Percentiles rank a stretch among this genome's conserved stretches.
phyloP scores from a whole-genome alignment of 129 eudicot genomes.

The Artemisia tridentata region DNA sequence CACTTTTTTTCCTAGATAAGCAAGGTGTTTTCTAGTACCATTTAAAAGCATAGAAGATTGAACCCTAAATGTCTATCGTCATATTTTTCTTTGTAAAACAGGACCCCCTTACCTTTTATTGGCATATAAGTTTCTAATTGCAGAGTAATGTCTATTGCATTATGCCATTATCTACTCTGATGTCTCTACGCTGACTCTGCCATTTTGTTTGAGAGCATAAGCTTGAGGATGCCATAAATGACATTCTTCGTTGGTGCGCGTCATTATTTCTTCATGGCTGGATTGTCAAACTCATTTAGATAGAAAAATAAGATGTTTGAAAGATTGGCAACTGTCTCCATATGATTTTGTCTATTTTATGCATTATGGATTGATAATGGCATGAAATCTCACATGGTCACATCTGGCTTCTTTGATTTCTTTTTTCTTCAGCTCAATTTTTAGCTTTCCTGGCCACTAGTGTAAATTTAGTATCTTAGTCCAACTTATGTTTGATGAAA shows the following conservation, averaged over 20 bases:
- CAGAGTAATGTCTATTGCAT: background rate
- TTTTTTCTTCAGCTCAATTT: no score
- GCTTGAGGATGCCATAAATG: background rate
- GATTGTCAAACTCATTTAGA: background rate
- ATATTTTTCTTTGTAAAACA: background rate
- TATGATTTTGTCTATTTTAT: background rate
- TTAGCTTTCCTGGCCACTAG: no score
- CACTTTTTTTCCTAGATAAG: background rate
- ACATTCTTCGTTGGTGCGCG: background rate
- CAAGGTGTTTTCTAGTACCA: background rate
- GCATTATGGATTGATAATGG: no score
- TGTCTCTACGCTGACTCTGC: background rate
- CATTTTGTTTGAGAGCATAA: background rate
- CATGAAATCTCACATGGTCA: no score
- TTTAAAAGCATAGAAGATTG: background rate
- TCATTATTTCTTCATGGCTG: background rate
- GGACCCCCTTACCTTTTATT: background rate
- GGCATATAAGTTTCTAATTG: background rate
- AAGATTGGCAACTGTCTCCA: background rate
- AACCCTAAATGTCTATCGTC: background rate
- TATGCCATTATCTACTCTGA: background rate
- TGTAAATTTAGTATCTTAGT: no score
- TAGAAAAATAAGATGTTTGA: background rate
- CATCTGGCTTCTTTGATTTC: no score
- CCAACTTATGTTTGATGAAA: background rate